These are phyloP conservation scores for Plasmodium blacklocki DNA, from an alignment of 169 alveolate genomes.

Conservation along the genomic window DNA sequence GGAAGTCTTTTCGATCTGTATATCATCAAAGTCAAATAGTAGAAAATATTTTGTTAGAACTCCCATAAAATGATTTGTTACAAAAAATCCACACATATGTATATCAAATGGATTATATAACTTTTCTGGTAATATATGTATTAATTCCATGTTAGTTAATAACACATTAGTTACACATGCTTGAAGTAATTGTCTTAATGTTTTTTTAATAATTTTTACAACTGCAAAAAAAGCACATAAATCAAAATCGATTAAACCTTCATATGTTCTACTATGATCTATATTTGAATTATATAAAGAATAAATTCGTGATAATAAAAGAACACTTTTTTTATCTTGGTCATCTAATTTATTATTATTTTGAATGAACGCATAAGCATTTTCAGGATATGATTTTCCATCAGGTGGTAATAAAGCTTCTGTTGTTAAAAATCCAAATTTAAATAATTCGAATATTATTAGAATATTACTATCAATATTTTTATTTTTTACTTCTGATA, in stretches of 20 bases:
- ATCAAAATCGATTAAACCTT: slow-evolving; percentile 77
- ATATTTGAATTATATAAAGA: slow-evolving; percentile 65
- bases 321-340: slow-evolving; percentile 75
- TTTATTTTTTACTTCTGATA: slow-evolving; percentile 78
- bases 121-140: slow-evolving; percentile 56
- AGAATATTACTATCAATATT: slow-evolving; percentile 76
- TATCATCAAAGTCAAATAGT: slow-evolving; percentile 57
- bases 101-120: slow-evolving; percentile 31
- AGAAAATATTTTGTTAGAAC: slow-evolving; percentile 76
- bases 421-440: slow-evolving; percentile 83
- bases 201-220: slow-evolving; percentile 79
- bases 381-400: slow-evolving; percentile 78
- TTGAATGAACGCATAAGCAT: slow-evolving; percentile 67
- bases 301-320: slow-evolving; percentile 79
- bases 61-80: slow-evolving; percentile 73
- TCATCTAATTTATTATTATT: slow-evolving; percentile 27
- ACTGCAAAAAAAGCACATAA: slow-evolving; percentile 81
- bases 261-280: slow-evolving; percentile 39
- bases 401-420: slow-evolving; percentile 80
- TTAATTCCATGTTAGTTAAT: slow-evolving; percentile 68
- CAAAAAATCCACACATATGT: slow-evolving; percentile 58
- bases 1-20: background rate
- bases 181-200: slow-evolving; percentile 81
- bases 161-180: slow-evolving; percentile 80
- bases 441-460: slow-evolving; percentile 80